phyloP scores from a whole-genome alignment of 305 asterid species.

The Fraxinus albicans region DNA sequence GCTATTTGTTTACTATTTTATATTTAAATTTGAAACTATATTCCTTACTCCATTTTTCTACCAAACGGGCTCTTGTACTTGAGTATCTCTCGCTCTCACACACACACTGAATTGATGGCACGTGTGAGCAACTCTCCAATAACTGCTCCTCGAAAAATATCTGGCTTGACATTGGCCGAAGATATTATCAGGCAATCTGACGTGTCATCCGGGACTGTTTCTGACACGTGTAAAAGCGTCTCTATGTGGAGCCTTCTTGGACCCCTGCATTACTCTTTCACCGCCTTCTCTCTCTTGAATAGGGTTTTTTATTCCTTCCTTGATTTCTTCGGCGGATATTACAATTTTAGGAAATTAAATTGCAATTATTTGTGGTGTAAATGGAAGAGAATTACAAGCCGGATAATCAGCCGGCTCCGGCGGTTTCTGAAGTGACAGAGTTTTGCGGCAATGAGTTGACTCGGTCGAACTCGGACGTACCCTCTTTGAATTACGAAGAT shows the following conservation, averaged over 20 bases:
- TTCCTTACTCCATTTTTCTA: too few species aligned
- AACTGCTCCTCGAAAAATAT: constrained; percentile 33
- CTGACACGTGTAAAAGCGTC: constrained; percentile 76
- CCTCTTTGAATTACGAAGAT: constrained; percentile 41
- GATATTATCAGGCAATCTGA: constrained; percentile 47
- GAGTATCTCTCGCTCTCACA: not conserved
- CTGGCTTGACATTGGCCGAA: constrained; percentile 38
- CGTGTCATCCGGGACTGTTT: constrained; percentile 36
- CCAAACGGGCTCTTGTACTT: too few species aligned
- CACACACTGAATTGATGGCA: constrained; percentile 1
- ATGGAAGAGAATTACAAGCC: constrained; percentile 31
- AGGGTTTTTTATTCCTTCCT: constrained; percentile 22
- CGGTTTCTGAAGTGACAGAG: constrained; percentile 4
- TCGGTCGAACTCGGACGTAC: constrained; percentile 43
- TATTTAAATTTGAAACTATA: too few species aligned
- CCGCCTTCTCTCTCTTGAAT: constrained; percentile 2
- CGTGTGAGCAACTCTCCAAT: constrained; percentile 25
- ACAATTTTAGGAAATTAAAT: not conserved
- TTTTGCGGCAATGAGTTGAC: constrained; percentile 32
- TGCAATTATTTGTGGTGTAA: constrained; percentile 20
- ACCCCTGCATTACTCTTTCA: not conserved
- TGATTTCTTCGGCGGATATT: constrained; percentile 1
- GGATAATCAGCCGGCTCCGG: constrained; percentile 22
- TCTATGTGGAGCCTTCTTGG: constrained; percentile 55
- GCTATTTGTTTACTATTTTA: too few species aligned